A percentile compares a stretch with the other conserved stretches of the same genome.
phyloP scores from a whole-genome alignment of 176 grass and related monocot genomes.

The Oryza meridionalis region DNA sequence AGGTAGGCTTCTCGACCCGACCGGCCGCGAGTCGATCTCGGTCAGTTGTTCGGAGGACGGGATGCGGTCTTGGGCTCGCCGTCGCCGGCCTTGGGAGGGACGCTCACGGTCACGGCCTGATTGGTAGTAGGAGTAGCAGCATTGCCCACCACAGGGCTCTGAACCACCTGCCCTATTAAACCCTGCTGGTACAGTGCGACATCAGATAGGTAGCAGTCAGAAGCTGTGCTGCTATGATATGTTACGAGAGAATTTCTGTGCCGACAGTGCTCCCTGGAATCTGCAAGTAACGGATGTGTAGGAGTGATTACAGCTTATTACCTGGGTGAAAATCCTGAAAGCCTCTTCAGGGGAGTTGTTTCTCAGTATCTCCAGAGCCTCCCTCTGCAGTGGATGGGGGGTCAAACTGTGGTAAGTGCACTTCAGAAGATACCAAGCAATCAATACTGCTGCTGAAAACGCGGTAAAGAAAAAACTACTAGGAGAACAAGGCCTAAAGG shows the following conservation, averaged over 20 bases:
- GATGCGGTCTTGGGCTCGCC: background rate
- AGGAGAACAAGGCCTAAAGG: background rate
- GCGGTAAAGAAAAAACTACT: background rate
- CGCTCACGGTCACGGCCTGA: background rate
- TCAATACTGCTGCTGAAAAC: background rate
- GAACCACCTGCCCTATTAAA: background rate
- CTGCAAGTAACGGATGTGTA: background rate
- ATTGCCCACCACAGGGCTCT: background rate
- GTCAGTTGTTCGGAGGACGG: background rate
- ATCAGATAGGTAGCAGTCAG: background rate
- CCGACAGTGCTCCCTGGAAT: background rate
- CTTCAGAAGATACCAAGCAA: background rate
- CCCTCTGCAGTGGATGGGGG: conserved; percentile 27
- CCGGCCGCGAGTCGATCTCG: background rate
- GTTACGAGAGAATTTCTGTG: background rate
- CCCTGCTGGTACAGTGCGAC: conserved; percentile 9
- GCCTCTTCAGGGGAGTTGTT: conserved; percentile 41
- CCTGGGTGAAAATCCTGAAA: conserved; percentile 38
- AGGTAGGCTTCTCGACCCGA: background rate
- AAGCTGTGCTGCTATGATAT: background rate
- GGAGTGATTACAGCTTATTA: conserved; percentile 18
- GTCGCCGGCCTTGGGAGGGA: background rate
- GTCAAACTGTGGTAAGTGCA: conserved; percentile 36
- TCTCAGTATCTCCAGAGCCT: conserved; percentile 46
- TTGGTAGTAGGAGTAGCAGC: background rate